Evolutionary conservation across 352 stramenopile genomes (phyloP).

Genomic region (Globisporangium perplexum): DNA sequence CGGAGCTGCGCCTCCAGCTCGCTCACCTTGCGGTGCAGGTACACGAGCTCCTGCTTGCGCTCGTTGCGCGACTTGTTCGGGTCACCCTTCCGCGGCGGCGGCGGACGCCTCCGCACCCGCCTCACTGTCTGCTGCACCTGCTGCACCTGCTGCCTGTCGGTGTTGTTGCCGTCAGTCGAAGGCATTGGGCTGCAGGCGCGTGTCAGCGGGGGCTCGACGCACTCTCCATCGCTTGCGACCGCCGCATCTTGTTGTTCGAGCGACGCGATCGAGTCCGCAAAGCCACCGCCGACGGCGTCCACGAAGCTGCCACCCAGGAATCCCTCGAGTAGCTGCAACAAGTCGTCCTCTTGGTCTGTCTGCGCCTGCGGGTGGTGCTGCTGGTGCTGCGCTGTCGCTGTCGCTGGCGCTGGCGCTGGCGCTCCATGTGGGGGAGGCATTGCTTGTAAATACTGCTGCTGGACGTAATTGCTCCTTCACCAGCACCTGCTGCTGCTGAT

Average conservation of each 20-base stretch:
- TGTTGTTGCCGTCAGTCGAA: neutral
- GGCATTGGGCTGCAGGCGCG: too few species aligned
- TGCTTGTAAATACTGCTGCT: too few species aligned
- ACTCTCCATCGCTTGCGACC: too few species aligned
- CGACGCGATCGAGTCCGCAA: neutral
- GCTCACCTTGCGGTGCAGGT: constrained; percentile 6
- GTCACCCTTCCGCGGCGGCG: constrained; percentile 24
- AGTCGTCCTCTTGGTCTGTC: neutral
- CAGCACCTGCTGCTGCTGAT: too few species aligned
- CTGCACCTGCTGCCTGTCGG: too few species aligned
- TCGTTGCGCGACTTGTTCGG: constrained; percentile 14
- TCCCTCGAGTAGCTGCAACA: constrained; percentile 5
- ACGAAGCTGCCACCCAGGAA: neutral
- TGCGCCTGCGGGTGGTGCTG: neutral
- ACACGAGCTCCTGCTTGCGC: constrained; percentile 13
- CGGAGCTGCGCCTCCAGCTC: constrained; percentile 6
- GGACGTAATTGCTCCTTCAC: too few species aligned
- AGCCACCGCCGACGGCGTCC: neutral
- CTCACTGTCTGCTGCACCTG: neutral
- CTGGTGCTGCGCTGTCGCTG: too few species aligned
- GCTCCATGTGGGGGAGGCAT: too few species aligned
- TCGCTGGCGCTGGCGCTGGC: too few species aligned
- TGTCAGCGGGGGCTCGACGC: too few species aligned
- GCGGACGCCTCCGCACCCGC: neutral
- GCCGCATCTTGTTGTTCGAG: neutral